These are phyloP conservation scores for Coffea eugenioides DNA, from an alignment of 257 asterid species.

Conservation along the genomic window DNA sequence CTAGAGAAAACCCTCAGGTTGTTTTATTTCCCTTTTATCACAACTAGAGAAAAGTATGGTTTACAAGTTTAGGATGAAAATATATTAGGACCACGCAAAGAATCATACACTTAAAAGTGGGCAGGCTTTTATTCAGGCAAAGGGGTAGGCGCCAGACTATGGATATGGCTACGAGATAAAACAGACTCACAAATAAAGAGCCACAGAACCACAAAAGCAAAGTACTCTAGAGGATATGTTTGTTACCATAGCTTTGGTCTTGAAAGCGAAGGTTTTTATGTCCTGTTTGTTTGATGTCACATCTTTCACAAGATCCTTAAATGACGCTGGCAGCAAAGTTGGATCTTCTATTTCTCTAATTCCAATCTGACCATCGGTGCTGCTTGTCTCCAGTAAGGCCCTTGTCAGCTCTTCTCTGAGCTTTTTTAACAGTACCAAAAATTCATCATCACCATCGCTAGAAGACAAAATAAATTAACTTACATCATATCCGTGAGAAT, in stretches of 20 bases:
- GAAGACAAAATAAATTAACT: slow-evolving; percentile 13
- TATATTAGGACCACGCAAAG: not conserved
- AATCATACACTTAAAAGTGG: not conserved
- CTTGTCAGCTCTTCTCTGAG: slow-evolving; percentile 88
- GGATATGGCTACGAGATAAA: slow-evolving; percentile 1
- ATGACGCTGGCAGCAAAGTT: slow-evolving; percentile 45
- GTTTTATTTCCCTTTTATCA: not conserved
- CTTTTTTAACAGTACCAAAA: slow-evolving; percentile 46
- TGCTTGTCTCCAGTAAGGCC: slow-evolving; percentile 65
- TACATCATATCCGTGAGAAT: slow-evolving; percentile 5
- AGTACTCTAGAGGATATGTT: slow-evolving; percentile 1
- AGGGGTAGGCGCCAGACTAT: not conserved
- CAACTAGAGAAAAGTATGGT: not conserved
- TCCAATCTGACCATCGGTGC: slow-evolving; percentile 34
- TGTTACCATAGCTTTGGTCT: slow-evolving; percentile 70
- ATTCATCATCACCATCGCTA: slow-evolving; percentile 15
- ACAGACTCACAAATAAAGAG: slow-evolving; percentile 5
- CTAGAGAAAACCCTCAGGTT: not conserved
- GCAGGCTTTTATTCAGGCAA: not conserved
- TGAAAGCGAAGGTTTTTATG: slow-evolving; percentile 71
- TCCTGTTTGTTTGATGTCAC: slow-evolving; percentile 64
- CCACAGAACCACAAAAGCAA: slow-evolving; percentile 15
- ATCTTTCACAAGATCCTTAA: slow-evolving; percentile 74
- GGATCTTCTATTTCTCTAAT: slow-evolving; percentile 29
- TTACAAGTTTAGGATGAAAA: not conserved